A percentile compares a stretch with the other conserved stretches of the same genome.
Conservation (phyloP, 2,329 filamentous ascomycete species). For the Aspergillus sp. region DNA sequence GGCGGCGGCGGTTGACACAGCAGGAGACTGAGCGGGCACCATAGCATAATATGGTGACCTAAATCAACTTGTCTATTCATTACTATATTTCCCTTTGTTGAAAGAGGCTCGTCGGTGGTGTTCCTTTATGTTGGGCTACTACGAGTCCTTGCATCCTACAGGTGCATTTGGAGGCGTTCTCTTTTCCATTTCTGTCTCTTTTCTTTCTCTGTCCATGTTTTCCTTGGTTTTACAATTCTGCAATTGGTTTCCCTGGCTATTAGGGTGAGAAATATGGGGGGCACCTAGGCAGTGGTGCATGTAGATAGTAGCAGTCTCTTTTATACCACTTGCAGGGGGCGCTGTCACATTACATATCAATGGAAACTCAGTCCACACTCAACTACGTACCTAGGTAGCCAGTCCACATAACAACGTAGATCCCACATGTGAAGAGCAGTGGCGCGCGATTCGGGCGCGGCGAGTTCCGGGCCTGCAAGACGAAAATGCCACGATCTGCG, state of each 20-base stretch:
- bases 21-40: conserved; percentile 39
- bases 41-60: conserved; percentile 10
- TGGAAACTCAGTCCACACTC: background rate
- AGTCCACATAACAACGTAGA: background rate
- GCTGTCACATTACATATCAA: background rate
- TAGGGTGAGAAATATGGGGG: conserved; percentile 1
- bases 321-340: background rate
- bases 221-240: conserved; percentile 4
- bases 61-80: background rate
- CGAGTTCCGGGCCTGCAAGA: background rate
- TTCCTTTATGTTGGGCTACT: background rate
- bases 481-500: conserved; percentile 11
- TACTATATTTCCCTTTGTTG: conserved; percentile 2
- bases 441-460: background rate
- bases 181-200: conserved; percentile 14
- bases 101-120: background rate
- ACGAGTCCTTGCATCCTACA: conserved; percentile 22
- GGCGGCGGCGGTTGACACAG: conserved; percentile 37
- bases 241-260: background rate
- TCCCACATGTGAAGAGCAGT: background rate
- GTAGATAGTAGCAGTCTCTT: conserved; percentile 13
- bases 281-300: conserved; percentile 1
- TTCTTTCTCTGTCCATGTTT: background rate
- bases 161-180: conserved; percentile 20
- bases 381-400: background rate